phyloP scores from a whole-genome alignment of 2,329 filamentous ascomycete species.

The Fusarium miscanthi region DNA sequence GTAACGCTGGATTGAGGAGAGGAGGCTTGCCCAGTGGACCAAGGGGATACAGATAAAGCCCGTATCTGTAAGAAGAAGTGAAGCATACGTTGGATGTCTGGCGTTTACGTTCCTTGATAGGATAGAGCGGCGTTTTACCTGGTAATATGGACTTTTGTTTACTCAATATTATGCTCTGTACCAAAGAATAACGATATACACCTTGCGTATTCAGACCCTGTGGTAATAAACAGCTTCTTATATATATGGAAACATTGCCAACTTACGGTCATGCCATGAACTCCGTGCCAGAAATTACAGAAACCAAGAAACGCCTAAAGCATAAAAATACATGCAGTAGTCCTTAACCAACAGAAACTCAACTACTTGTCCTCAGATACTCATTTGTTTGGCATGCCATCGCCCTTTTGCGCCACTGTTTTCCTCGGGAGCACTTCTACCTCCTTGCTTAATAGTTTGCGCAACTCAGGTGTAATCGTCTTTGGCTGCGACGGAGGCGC shows the following conservation, averaged over 20 bases:
- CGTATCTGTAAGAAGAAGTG: not conserved
- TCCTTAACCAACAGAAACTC: not conserved
- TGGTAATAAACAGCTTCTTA: not conserved
- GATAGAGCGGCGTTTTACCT: slow-evolving; percentile 43
- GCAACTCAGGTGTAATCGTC: slow-evolving; percentile 68
- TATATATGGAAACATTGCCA: not conserved
- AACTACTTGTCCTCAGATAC: not conserved
- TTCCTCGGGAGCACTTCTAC: slow-evolving; percentile 57
- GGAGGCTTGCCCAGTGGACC: slow-evolving; percentile 61
- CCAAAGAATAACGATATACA: not conserved
- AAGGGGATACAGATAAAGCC: slow-evolving; percentile 51
- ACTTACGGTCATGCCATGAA: slow-evolving; percentile 12
- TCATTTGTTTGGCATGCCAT: slow-evolving; percentile 51
- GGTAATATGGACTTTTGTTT: slow-evolving; percentile 29
- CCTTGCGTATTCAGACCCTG: slow-evolving; percentile 7
- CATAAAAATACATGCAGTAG: slow-evolving; percentile 24
- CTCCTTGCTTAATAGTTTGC: slow-evolving; percentile 62
- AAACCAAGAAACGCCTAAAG: slow-evolving; percentile 2
- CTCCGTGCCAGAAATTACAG: slow-evolving; percentile 24
- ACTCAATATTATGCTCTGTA: not conserved
- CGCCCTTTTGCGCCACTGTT: slow-evolving; percentile 51
- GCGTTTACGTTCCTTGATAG: slow-evolving; percentile 22
- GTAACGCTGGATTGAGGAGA: slow-evolving; percentile 44
- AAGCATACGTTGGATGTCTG: slow-evolving; percentile 20
- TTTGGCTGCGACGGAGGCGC: slow-evolving; percentile 52